These are phyloP conservation scores for Tolypocladium inflatum DNA, from an alignment of 2,329 filamentous ascomycete genomes.

Conservation along the genomic window DNA sequence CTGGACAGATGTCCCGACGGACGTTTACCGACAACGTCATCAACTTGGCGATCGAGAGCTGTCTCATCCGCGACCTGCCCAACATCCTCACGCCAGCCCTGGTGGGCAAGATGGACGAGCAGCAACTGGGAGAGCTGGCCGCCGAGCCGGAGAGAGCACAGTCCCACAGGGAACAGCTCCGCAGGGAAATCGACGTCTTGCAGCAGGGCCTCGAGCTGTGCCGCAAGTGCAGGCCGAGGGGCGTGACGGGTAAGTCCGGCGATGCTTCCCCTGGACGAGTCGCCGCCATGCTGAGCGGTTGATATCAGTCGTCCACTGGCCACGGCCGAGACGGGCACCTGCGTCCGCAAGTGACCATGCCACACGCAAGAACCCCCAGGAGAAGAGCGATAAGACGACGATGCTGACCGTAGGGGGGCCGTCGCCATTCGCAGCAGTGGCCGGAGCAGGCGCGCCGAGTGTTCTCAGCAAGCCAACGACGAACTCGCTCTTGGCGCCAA, in stretches of 20 bases:
- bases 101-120: conserved; percentile 1
- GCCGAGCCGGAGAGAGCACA: conserved; percentile 18
- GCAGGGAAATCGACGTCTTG: background rate
- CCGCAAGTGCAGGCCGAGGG: background rate
- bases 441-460: too few relatives aligned
- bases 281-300: too few relatives aligned
- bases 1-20: conserved; percentile 26
- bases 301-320: too few relatives aligned
- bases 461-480: too few relatives aligned
- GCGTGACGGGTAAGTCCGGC: background rate
- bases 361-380: too few relatives aligned
- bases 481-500: too few relatives aligned
- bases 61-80: conserved; percentile 30
- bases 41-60: conserved; percentile 37
- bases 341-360: too few relatives aligned
- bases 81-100: conserved; percentile 27
- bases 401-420: too few relatives aligned
- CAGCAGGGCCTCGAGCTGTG: conserved; percentile 1
- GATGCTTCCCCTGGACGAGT: too few relatives aligned
- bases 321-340: too few relatives aligned
- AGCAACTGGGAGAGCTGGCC: conserved; percentile 14
- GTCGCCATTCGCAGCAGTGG: too few relatives aligned
- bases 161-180: conserved; percentile 1
- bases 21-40: conserved; percentile 38
- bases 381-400: too few relatives aligned